phyloP scores from a whole-genome alignment of 2,329 filamentous ascomycete genomes.

The Ambrosiella beaveri region DNA sequence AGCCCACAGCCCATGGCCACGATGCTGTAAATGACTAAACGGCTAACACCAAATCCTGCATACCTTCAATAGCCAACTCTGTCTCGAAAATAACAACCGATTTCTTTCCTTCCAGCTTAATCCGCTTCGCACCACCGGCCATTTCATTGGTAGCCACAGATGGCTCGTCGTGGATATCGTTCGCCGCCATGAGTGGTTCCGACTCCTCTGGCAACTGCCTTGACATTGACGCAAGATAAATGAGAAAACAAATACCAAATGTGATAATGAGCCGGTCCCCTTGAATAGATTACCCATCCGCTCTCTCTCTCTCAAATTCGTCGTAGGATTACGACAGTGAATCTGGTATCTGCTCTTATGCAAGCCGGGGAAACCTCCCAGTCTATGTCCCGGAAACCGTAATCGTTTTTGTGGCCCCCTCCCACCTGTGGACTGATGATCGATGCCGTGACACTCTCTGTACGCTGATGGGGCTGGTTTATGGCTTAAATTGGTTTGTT shows the following conservation, averaged over 20 bases:
- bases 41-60: background rate
- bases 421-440: background rate
- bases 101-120: slow-evolving; percentile 15
- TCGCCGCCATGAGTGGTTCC: slow-evolving; percentile 10
- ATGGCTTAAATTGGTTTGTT: background rate
- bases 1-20: background rate
- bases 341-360: background rate
- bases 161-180: slow-evolving; percentile 13
- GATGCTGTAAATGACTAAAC: background rate
- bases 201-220: slow-evolving; percentile 7
- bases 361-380: background rate
- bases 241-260: background rate
- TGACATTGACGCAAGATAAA: background rate
- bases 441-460: background rate
- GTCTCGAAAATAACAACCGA: background rate
- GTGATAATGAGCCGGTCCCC: too few species aligned
- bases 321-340: background rate
- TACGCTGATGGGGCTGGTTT: background rate
- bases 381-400: background rate
- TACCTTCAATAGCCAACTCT: background rate
- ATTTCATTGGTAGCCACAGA: slow-evolving; percentile 11
- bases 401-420: background rate
- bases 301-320: background rate
- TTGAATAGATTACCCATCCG: too few species aligned
- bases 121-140: slow-evolving; percentile 11